These are phyloP conservation scores for Camillea tinctor DNA, from an alignment of 2,329 filamentous ascomycete species.

Conservation along the genomic window DNA sequence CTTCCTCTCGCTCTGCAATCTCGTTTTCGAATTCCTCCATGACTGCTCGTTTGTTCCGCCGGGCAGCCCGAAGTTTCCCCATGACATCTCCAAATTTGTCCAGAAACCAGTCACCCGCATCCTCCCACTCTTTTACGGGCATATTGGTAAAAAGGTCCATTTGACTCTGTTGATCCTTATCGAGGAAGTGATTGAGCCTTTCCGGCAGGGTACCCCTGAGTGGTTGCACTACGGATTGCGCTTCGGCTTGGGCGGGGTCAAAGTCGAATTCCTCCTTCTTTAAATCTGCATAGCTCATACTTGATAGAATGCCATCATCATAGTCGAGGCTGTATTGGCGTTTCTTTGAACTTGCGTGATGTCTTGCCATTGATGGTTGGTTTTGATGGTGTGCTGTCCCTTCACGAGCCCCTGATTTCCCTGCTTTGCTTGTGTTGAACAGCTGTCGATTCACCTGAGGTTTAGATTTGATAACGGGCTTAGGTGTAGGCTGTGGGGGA, in stretches of 20 bases:
- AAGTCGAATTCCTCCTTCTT: constrained; percentile 55
- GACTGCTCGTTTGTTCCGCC: constrained; percentile 48
- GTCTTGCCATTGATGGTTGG: constrained; percentile 23
- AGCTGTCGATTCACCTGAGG: constrained; percentile 29
- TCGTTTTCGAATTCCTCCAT: constrained; percentile 54
- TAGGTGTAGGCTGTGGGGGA: constrained; percentile 28
- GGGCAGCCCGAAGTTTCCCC: constrained; percentile 45
- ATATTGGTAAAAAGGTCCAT: constrained; percentile 53
- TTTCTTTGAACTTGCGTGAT: constrained; percentile 24
- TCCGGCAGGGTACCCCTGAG: constrained; percentile 43
- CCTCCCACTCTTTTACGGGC: constrained; percentile 57
- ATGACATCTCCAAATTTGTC: constrained; percentile 52
- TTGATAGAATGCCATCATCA: constrained; percentile 53
- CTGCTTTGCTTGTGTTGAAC: constrained; percentile 22
- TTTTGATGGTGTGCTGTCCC: constrained; percentile 30
- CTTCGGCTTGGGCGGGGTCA: constrained; percentile 50
- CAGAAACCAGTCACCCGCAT: constrained; percentile 59
- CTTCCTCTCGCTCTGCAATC: constrained; percentile 53
- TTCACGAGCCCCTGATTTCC: constrained; percentile 21
- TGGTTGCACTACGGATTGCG: constrained; percentile 34
- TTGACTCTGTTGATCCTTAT: constrained; percentile 42
- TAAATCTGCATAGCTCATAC: constrained; percentile 53
- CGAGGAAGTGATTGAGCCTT: constrained; percentile 46
- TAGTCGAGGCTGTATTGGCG: constrained; percentile 47
- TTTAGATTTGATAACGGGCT: constrained; percentile 24